Evolutionary conservation across 768 basidiomycete genomes (phyloP), one percentile per base, ranked within the genome.

Genomic region (Calvatia gigantea): DNA sequence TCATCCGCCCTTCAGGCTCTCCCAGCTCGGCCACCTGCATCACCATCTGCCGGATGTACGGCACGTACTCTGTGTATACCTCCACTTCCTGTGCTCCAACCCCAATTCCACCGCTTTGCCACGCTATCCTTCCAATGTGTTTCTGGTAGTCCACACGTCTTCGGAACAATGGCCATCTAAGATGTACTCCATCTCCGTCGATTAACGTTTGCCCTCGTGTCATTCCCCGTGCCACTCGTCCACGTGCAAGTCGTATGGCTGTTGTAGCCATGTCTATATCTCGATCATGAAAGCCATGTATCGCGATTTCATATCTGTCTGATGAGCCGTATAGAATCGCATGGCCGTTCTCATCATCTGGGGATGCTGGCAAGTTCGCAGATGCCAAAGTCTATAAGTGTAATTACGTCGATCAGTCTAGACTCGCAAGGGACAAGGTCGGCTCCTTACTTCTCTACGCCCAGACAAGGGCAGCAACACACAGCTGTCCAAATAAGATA

Each of bases 41-140:
- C 91, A 60, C 96, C 93, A 33, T 71, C 77, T 25, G 56, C 69
- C 37, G 89, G 82, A 92, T 72, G 69, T 78, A 80, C 29, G 92
- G 87, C 61, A 82, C 70, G 69, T 91, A 89, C 45, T 95, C 89
- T 64, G 86, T 66, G 62, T 80, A 77, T 56, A 87, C 45, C 37
- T 47, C 27, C 45, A 8, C 35, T 17, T 17, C 28, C 33, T 21
- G 2, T 17, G 39, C 47, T 39, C 46, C 19, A 17, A 6, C 38
- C 11, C 31, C 28, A 15, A 48, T n/a, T 17, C 19, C 46, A 33
- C 46, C 46, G 19, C 31, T 48, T n/a, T 32, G 31, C 17, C 46
- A 31, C 45, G 48, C 27, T 31, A 11, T n/a, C 56, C 70, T 66
- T 52, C 73, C 69, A 58, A 80, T 74, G 64, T 68, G 65, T 51